Evolutionary conservation across 2,329 filamentous ascomycete species (phyloP), one percentile per base, ranked within the genome.

Genomic region (Chaetothyriales sp.): DNA sequence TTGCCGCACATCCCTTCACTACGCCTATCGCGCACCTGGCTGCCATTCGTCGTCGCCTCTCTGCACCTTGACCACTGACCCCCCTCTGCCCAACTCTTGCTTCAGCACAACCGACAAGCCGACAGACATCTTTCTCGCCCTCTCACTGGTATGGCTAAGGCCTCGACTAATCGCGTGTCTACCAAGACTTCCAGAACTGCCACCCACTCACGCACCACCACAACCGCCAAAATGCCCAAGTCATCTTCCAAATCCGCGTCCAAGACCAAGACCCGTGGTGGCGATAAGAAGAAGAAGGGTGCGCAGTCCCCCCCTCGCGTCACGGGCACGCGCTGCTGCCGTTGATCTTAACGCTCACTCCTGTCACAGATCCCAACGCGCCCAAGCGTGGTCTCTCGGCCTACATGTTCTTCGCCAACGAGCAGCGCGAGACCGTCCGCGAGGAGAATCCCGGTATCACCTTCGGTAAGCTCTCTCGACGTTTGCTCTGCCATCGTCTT

Each of bases 381-480:
- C 92, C 92, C 70, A 98, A 96, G 88, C 88, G 92, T 73, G 92
- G 90, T 76, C 86, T 98, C 48, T 96, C 92, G 49, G 92, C 92
- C 58, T 98, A 98, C 81, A 98, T 98, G 92, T 96, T 96, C 84
- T 98, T 96, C 70, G 92, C 92, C 80, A 96, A 96, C 67, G 92
- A 96, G 74, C 87, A 95, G 75, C 89, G 92, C 63, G 90, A 96
- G 68, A 94, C 92, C 70, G 92, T 98, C 62, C 87, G 92, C 63
- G 88, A 95, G 69, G 90, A 96, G 73, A 96, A 96, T 79, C 90
- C 90, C 42, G 90, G 89, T 63, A 95, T 96, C 74, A 84, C 84
- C 62, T 98, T 98, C 73, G 92, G 87, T 83, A 78, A 61, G 78
- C 67, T 32, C 25, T 18, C 5, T 46, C 44, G n/a, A 46, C n/a